These are phyloP conservation scores for Leucocoprinus leucothites DNA, from an alignment of 768 basidiomycete species.

Conservation along the genomic window DNA sequence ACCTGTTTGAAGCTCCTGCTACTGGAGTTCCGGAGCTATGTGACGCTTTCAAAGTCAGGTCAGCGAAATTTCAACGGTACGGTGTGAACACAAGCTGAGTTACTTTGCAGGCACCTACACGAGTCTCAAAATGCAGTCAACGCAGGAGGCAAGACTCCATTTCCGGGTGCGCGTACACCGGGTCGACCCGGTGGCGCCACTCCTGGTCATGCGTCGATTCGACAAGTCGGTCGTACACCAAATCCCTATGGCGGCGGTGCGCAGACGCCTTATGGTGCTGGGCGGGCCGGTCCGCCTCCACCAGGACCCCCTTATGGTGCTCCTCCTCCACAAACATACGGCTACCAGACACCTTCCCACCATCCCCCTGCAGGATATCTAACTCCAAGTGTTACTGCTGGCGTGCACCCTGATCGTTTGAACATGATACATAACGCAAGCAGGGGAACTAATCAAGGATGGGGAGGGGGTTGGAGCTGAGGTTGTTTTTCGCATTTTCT, in stretches of 20 bases:
- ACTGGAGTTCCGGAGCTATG: constrained; percentile 91
- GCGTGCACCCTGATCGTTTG: constrained; percentile 66
- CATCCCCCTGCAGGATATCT: constrained; percentile 32
- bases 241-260: constrained; percentile 64
- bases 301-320: constrained; percentile 22
- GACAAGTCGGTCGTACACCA: constrained; percentile 71
- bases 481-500: not conserved
- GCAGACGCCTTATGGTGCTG: constrained; percentile 39
- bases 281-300: constrained; percentile 20
- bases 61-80: constrained; percentile 16
- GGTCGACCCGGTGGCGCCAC: constrained; percentile 74
- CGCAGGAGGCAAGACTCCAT: constrained; percentile 76
- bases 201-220: constrained; percentile 77
- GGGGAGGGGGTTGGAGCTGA: constrained; percentile 23
- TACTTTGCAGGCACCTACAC: constrained; percentile 58
- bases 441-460: constrained; percentile 21
- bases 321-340: constrained; percentile 30
- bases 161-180: constrained; percentile 73
- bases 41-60: constrained; percentile 95
- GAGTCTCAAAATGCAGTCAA: constrained; percentile 64
- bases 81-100: not conserved
- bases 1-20: constrained; percentile 86
- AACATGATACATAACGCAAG: constrained; percentile 52
- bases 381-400: constrained; percentile 39
- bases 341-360: constrained; percentile 50